A percentile compares a stretch with the other conserved stretches of the same genome.
phyloP scores from a whole-genome alignment of 495 filamentous ascomycete genomes.

The Filosporella fistucella region DNA sequence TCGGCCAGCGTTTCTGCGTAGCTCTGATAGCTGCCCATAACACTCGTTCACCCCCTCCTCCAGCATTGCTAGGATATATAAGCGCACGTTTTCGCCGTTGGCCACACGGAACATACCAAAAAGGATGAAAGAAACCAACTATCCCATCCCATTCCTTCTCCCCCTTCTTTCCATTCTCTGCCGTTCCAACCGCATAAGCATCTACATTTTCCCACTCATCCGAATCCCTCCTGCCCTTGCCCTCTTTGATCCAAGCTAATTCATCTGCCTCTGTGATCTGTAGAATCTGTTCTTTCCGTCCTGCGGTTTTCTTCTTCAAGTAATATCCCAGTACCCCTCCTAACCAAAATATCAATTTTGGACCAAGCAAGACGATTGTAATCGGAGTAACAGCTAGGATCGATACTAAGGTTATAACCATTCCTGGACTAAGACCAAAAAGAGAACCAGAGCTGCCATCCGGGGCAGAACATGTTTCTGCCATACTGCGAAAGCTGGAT shows the following conservation, averaged over 20 bases:
- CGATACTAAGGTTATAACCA: constrained; percentile 1
- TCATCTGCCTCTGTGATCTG: constrained; percentile 53
- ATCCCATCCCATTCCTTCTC: constrained; percentile 70
- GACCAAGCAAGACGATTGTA: constrained; percentile 7
- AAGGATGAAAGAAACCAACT: constrained; percentile 95
- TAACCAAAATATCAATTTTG: constrained; percentile 16
- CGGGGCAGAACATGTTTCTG: constrained; percentile 21
- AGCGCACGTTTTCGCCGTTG: background rate
- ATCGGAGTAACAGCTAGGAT: constrained; percentile 11
- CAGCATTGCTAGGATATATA: constrained; percentile 71
- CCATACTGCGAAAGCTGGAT: constrained; percentile 17
- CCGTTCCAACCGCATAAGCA: constrained; percentile 42
- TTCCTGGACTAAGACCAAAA: constrained; percentile 10
- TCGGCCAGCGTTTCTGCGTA: constrained; percentile 84
- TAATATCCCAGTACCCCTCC: constrained; percentile 26
- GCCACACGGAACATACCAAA: constrained; percentile 57
- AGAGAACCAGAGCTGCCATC: constrained; percentile 12
- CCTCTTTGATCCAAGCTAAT: constrained; percentile 31
- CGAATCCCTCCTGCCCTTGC: constrained; percentile 40
- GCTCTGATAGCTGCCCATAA: constrained; percentile 94
- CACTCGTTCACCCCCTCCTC: constrained; percentile 92
- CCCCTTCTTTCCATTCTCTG: constrained; percentile 47
- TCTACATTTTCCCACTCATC: constrained; percentile 78
- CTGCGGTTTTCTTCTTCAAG: constrained; percentile 61
- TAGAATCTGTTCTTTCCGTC: constrained; percentile 54